Evolutionary conservation across 2,329 filamentous ascomycete genomes (phyloP).

Genomic region (Calonectria montana): DNA sequence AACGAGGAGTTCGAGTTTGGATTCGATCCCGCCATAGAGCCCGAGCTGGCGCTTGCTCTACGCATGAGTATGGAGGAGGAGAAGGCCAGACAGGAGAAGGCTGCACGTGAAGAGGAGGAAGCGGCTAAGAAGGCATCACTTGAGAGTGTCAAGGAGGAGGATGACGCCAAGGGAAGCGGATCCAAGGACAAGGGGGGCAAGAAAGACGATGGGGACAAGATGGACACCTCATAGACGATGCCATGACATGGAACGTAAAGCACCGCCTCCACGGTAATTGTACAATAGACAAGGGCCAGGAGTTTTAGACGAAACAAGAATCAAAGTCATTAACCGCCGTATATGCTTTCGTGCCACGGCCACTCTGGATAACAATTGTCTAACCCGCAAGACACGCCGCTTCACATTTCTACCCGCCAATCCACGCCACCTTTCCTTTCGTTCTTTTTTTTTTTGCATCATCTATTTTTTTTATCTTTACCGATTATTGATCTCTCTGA

Average conservation of each 20-base stretch:
- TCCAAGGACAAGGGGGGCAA: slow-evolving; percentile 76
- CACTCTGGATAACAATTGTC: slow-evolving; percentile 4
- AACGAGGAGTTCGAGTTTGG: slow-evolving; percentile 79
- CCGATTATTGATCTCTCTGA: slow-evolving; percentile 77
- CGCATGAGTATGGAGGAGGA: slow-evolving; percentile 99
- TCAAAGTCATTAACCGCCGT: slow-evolving; percentile 39
- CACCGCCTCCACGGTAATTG: slow-evolving; percentile 48
- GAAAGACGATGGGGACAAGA: slow-evolving; percentile 79
- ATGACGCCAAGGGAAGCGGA: slow-evolving; percentile 60
- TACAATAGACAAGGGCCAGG: slow-evolving; percentile 46
- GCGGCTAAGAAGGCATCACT: slow-evolving; percentile 80
- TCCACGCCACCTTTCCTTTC: background rate
- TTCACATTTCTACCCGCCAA: slow-evolving; percentile 9
- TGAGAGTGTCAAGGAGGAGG: slow-evolving; percentile 85
- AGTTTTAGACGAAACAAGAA: slow-evolving; percentile 42
- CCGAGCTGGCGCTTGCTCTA: slow-evolving; percentile 91
- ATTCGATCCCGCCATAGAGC: slow-evolving; percentile 91
- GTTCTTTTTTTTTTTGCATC: background rate
- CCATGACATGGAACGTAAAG: slow-evolving; percentile 27
- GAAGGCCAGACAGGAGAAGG: slow-evolving; percentile 90
- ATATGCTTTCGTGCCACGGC: slow-evolving; percentile 10
- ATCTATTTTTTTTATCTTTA: slow-evolving; percentile 34
- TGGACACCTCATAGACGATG: slow-evolving; percentile 80
- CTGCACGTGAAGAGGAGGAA: slow-evolving; percentile 80
- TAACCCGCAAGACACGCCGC: slow-evolving; percentile 22